phyloP scores from a whole-genome alignment of 768 basidiomycete species.

The Boletales sp. region DNA sequence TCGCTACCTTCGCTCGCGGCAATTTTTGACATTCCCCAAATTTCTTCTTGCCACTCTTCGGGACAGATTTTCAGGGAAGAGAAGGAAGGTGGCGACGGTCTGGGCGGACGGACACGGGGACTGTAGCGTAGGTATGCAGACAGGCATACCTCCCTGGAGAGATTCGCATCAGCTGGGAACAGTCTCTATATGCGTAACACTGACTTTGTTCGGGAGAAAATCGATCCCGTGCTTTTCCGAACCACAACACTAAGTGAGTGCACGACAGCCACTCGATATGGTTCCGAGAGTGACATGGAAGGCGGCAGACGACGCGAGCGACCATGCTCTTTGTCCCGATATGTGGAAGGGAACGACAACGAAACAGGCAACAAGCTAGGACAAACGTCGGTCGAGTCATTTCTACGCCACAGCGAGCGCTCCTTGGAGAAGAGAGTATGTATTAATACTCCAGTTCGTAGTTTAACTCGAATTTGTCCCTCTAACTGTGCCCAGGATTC shows the following conservation, averaged over 20 bases:
- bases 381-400: conserved; percentile 13
- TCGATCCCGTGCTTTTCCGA: conserved; percentile 9
- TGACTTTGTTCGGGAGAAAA: conserved; percentile 25
- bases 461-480: conserved; percentile 20
- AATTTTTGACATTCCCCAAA: conserved; percentile 24
- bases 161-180: conserved; percentile 2
- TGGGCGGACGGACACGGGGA: conserved; percentile 30
- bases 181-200: conserved; percentile 3
- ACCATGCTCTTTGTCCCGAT: conserved; percentile 19
- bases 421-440: conserved; percentile 25
- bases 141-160: conserved; percentile 19
- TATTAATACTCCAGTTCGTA: conserved; percentile 1
- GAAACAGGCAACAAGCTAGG: conserved; percentile 29
- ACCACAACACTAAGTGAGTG: conserved; percentile 26
- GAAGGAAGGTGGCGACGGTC: conserved; percentile 24
- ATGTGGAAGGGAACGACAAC: conserved; percentile 26
- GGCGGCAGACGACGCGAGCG: conserved; percentile 27
- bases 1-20: conserved; percentile 4
- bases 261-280: conserved; percentile 22
- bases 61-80: conserved; percentile 25
- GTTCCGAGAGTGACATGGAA: conserved; percentile 25
- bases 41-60: conserved; percentile 33
- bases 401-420: conserved; percentile 19
- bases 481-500: conserved; percentile 18
- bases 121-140: conserved; percentile 24